Conservation (phyloP, 129 eudicot species). For the Smallanthus sonchifolius region DNA sequence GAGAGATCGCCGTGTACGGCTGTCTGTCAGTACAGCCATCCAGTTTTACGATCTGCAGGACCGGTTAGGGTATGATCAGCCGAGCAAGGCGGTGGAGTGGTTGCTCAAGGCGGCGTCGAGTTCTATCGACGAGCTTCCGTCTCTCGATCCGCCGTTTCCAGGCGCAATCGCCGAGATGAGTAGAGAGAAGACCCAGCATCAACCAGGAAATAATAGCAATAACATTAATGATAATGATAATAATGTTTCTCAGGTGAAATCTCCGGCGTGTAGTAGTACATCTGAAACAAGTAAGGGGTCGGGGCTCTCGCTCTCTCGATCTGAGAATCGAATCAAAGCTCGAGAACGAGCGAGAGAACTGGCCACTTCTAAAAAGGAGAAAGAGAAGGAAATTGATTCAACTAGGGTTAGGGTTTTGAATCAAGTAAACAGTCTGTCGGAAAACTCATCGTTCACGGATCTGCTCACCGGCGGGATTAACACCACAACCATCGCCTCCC, state of each 20-base stretch:
- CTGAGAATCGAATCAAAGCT: slow-evolving; percentile 69
- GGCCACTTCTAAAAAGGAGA: slow-evolving; percentile 54
- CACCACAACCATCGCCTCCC: slow-evolving; percentile 1
- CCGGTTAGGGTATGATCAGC: slow-evolving; percentile 82
- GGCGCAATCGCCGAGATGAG: slow-evolving; percentile 24
- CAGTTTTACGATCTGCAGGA: slow-evolving; percentile 92
- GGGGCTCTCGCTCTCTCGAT: slow-evolving; percentile 70
- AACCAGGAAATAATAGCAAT: not conserved
- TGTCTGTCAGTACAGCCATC: slow-evolving; percentile 78
- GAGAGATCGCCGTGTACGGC: slow-evolving; percentile 72
- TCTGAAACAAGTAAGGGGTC: slow-evolving; percentile 87
- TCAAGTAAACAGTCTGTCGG: slow-evolving; percentile 36
- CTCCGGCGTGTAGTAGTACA: slow-evolving; percentile 71
- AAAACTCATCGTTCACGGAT: slow-evolving; percentile 74
- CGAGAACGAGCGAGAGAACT: slow-evolving; percentile 79
- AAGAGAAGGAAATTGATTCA: slow-evolving; percentile 36
- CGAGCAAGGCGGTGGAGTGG: slow-evolving; percentile 97
- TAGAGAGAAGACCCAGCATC: slow-evolving; percentile 2
- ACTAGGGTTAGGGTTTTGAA: slow-evolving; percentile 3
- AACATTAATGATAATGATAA: slow-evolving; percentile 8
- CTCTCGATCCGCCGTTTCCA: slow-evolving; percentile 48
- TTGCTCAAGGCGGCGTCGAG: slow-evolving; percentile 66
- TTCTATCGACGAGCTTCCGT: slow-evolving; percentile 71
- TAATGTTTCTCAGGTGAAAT: slow-evolving; percentile 32
- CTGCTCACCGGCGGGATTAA: slow-evolving; percentile 56